Evolutionary conservation across 2,329 filamentous ascomycete genomes (phyloP).

Genomic region (Monilinia laxa): DNA sequence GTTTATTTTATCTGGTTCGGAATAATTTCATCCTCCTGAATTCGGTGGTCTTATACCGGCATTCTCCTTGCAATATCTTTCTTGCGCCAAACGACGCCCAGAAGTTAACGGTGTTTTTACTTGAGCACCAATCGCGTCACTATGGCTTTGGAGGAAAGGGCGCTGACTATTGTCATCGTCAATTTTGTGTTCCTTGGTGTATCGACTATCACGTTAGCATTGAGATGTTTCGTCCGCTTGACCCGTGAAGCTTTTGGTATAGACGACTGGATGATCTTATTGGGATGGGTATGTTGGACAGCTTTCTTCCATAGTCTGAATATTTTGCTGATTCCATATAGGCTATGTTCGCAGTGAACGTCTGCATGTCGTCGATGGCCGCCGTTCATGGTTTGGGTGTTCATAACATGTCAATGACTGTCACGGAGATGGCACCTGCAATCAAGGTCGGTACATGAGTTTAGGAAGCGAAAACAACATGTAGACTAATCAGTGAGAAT

Average conservation of each 20-base stretch:
- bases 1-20: neutral
- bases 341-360: conserved; percentile 11
- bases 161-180: conserved; percentile 9
- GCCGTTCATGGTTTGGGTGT: conserved; percentile 12
- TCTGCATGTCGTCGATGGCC: conserved; percentile 12
- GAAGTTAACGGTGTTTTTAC: neutral
- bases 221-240: neutral
- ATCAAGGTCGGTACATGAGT: conserved; percentile 8
- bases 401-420: conserved; percentile 14
- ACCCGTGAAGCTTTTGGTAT: conserved; percentile 10
- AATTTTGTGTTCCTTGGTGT: conserved; percentile 17
- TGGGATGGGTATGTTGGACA: conserved; percentile 11
- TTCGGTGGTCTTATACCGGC: neutral
- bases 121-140: neutral
- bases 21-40: neutral
- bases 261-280: conserved; percentile 15
- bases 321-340: neutral
- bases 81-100: neutral
- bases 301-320: neutral
- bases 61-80: neutral
- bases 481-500: neutral
- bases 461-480: neutral
- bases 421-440: conserved; percentile 13
- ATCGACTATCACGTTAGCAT: conserved; percentile 10
- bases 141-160: conserved; percentile 14